Conservation (phyloP, 2,329 filamentous ascomycete species). For the Ambrosiella xylebori region DNA sequence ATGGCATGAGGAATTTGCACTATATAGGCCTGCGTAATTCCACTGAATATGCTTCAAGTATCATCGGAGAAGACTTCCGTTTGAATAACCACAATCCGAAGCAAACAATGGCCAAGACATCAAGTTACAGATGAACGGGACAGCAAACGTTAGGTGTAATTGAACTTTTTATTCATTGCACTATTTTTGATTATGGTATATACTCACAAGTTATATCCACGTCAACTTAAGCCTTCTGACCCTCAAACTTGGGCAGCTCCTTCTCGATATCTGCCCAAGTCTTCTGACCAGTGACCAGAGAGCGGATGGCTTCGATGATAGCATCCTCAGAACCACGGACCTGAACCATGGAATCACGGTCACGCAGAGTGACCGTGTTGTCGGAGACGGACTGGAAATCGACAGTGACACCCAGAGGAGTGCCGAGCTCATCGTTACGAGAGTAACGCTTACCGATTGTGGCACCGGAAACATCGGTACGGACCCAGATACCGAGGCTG, state of each 20-base stretch:
- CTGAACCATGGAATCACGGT: constrained; percentile 70
- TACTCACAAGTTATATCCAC: background rate
- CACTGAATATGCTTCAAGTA: no score
- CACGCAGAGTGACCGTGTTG: constrained; percentile 61
- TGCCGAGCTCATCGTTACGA: constrained; percentile 80
- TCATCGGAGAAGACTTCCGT: no score
- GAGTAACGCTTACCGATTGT: constrained; percentile 80
- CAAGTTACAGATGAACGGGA: no score
- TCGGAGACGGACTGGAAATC: constrained; percentile 84
- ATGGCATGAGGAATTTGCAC: no score
- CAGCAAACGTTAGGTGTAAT: background rate
- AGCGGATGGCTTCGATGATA: constrained; percentile 51
- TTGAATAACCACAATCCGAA: no score
- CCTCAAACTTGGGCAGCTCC: constrained; percentile 70
- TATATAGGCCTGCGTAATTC: no score
- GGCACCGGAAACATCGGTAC: constrained; percentile 65
- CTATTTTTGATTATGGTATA: background rate
- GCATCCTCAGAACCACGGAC: constrained; percentile 60
- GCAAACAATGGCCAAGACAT: no score
- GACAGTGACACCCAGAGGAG: constrained; percentile 71
- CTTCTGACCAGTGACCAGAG: constrained; percentile 26
- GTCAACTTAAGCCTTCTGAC: constrained; percentile 37
- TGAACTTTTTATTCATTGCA: background rate
- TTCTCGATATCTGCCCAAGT: constrained; percentile 51
- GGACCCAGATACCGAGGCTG: constrained; percentile 53